Evolutionary conservation across 2,329 filamentous ascomycete species (phyloP), one percentile per base, ranked within the genome.

Genomic region (Epichloe festucae): DNA sequence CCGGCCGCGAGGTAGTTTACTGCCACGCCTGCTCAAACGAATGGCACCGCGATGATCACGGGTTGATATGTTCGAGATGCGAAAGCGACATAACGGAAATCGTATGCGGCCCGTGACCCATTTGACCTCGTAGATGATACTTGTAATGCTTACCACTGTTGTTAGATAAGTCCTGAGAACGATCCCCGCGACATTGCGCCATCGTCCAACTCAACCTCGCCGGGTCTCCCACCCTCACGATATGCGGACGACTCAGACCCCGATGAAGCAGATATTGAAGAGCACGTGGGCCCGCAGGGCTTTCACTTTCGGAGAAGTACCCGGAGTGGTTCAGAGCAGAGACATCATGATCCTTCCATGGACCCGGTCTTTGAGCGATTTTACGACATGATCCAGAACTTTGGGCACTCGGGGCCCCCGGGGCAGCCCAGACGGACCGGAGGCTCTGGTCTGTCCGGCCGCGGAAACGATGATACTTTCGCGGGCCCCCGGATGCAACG

Each of bases 1-100:
- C 65, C 5, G 70, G 69, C 55, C 74, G 80, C 56, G 87, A 95
- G 63, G 79, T 91, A 57, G 84, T 96, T 51, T 94, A 78, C 67
- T 98, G 93, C 68, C 89, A 97, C 68, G 71, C 76, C 54, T 97
- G 93, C 70, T 66, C 77, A 49, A 71, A 85, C 56, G 85, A 95
- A 65, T 97, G 89, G 89, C 87, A 85, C 62, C 74, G 80, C 54
- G 79, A 87, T 54, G 77, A 85, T 56, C 74, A 77, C 57, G 82
- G 70, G 27, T 69, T 95, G 55, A 71, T 70, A 15, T 98, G 93
- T 63, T 89, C 89, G 15, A 67, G 71, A n/a, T 98, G 93, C 64
- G 65, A 75, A 4, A 81, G 82, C 39, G 88, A 95, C 19, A 83
- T 88, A 58, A 88, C 82, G 15, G 90, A 98, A 70, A 89, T 97